A percentile compares a stretch with the other conserved stretches of the same genome.
Conservation (phyloP, 805 yeast genomes). For the Saturnispora diversa region DNA sequence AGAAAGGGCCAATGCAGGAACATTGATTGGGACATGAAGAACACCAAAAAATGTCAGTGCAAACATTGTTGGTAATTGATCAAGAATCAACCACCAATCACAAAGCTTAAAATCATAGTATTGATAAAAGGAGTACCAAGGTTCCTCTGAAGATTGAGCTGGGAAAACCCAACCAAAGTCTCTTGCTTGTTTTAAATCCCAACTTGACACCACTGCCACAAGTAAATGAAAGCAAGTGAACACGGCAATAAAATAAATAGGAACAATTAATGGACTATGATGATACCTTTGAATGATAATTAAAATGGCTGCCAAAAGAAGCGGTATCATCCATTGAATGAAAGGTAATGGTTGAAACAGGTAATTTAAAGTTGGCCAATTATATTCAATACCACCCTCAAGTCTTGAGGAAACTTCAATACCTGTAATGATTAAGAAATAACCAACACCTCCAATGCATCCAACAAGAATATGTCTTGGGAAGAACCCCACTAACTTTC, state of each 20-base stretch:
- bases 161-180: constrained; percentile 79
- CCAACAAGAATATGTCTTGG: constrained; percentile 95
- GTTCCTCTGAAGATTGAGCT: constrained; percentile 53
- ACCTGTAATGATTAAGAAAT: constrained; percentile 83
- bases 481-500: constrained; percentile 86
- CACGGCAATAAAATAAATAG: constrained; percentile 67
- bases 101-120: constrained; percentile 62
- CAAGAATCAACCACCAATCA: constrained; percentile 62
- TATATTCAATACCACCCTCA: constrained; percentile 64
- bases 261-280: constrained; percentile 66
- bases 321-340: constrained; percentile 65
- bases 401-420: constrained; percentile 82
- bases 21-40: constrained; percentile 93
- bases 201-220: constrained; percentile 55
- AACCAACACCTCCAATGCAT: constrained; percentile 98
- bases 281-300: constrained; percentile 52
- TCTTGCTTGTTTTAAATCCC: constrained; percentile 56
- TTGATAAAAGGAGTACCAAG: constrained; percentile 86
- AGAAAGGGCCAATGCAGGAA: constrained; percentile 92
- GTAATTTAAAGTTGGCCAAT: constrained; percentile 43
- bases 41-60: constrained; percentile 95
- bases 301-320: constrained; percentile 51
- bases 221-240: constrained; percentile 62
- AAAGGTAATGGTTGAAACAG: constrained; percentile 39
- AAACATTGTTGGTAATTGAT: constrained; percentile 84